Evolutionary conservation across 2,329 filamentous ascomycete genomes (phyloP).

Genomic region (Simplicillium sp.): DNA sequence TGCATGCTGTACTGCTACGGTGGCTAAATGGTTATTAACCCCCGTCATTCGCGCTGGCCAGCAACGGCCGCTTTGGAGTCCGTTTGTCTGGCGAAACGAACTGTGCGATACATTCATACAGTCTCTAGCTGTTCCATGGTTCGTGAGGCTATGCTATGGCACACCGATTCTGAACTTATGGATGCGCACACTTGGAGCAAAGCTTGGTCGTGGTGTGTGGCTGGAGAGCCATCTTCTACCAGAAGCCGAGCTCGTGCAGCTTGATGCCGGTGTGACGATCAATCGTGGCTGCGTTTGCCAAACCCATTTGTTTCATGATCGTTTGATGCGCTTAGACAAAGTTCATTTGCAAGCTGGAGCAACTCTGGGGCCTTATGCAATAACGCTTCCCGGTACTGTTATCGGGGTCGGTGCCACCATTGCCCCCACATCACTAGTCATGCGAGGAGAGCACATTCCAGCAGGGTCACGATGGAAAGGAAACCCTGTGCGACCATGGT

Average conservation of each 20-base stretch:
- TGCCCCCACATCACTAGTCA: slow-evolving; percentile 10
- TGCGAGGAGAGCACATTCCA: slow-evolving; percentile 13
- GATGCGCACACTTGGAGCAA: slow-evolving; percentile 11
- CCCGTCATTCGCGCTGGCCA: slow-evolving; percentile 8
- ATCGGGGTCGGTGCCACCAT: slow-evolving; percentile 11
- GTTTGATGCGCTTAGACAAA: slow-evolving; percentile 12
- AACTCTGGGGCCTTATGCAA: slow-evolving; percentile 10
- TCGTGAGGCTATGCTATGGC: slow-evolving; percentile 9
- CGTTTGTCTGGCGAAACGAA: slow-evolving; percentile 20
- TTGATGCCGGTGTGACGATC: slow-evolving; percentile 11
- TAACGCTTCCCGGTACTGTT: slow-evolving; percentile 10
- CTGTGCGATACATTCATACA: slow-evolving; percentile 54
- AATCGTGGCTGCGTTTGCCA: slow-evolving; percentile 12
- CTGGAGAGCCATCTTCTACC: slow-evolving; percentile 12
- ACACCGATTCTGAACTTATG: slow-evolving; percentile 10
- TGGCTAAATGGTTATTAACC: slow-evolving; percentile 11
- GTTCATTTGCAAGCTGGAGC: slow-evolving; percentile 10
- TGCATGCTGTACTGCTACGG: slow-evolving; percentile 7
- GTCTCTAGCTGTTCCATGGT: slow-evolving; percentile 9
- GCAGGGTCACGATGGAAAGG: slow-evolving; percentile 11
- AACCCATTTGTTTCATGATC: slow-evolving; percentile 13
- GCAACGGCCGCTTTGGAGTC: slow-evolving; percentile 13
- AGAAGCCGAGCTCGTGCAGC: slow-evolving; percentile 10
- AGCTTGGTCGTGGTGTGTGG: slow-evolving; percentile 12
- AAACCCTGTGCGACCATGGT: slow-evolving; percentile 12